Evolutionary conservation across 2,329 filamentous ascomycete genomes (phyloP), one percentile per base, ranked within the genome.

Genomic region (Fusarium lyarnte): DNA sequence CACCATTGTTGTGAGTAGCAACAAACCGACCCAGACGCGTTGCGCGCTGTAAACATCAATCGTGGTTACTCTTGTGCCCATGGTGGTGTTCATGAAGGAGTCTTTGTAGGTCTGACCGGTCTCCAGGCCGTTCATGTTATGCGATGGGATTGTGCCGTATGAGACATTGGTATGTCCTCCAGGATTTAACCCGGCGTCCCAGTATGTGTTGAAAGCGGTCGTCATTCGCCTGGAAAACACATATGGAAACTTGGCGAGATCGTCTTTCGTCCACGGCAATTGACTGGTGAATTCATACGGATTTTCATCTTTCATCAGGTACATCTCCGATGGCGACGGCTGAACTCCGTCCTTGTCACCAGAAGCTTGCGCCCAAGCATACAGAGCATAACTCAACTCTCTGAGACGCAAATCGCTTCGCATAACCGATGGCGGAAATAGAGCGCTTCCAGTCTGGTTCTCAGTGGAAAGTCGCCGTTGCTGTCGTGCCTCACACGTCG

Each of bases 31-130:
- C 59, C 41, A 63, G 1, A 60, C 12, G 23, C 36, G 54, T 6
- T n/a, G 58, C 1, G 35, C 54, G 1, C 41, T 35, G n/a, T 63
- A 63, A 1, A 63, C 59, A 6, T 63, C 29, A 9, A n/a, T n/a
- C 0, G 14, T 38, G 2, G 13, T 5, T 17, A 25, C 60, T 31
- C 36, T 47, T 4, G 41, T 41, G 1, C 27, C 59, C 10, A 25
- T 13, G 0, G 59, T 60, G 13, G 54, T 5, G 7, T 63, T 60
- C 54, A 63, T 63, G 27, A 62, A 47, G 0, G 59, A 29, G 8
- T 62, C 41, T 13, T 46, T 25, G 17, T 16, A 63, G 3, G n/a
- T 25, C 23, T 12, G 49, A 11, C 33, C 49, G 1, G 49, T 53
- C 23, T 53, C 49, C 19, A 53, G 49, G 13, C 49, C 49, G 5